Evolutionary conservation across 1,284 basidiomycete genomes (phyloP).

Genomic region (Boletus subluridellus): DNA sequence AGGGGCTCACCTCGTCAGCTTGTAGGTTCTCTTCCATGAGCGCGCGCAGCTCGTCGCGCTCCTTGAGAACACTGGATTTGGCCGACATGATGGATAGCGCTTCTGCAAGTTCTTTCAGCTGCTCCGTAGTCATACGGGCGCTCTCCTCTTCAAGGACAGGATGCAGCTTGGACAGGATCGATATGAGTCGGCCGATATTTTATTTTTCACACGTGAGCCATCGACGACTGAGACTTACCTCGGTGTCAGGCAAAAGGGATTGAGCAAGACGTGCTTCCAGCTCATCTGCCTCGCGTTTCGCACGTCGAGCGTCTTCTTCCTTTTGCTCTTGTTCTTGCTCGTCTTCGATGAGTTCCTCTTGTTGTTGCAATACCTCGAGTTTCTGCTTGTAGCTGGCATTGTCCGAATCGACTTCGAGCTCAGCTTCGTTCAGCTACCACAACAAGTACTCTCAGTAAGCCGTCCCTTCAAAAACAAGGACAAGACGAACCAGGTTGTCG

Average conservation of each 20-base stretch:
- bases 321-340: slow-evolving; percentile 98
- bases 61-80: slow-evolving; percentile 95
- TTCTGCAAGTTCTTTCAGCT: slow-evolving; percentile 91
- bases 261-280: slow-evolving; percentile 71
- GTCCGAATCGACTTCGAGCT: slow-evolving; percentile 91
- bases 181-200: background rate
- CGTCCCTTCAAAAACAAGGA: background rate
- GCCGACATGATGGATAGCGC: slow-evolving; percentile 89
- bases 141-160: slow-evolving; percentile 59
- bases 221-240: slow-evolving; percentile 43
- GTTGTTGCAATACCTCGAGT: slow-evolving; percentile 95
- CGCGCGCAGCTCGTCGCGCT: slow-evolving; percentile 85
- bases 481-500: slow-evolving; percentile 77
- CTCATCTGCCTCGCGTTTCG: slow-evolving; percentile 76
- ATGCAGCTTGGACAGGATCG: slow-evolving; percentile 32
- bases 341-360: slow-evolving; percentile 99
- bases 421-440: slow-evolving; percentile 87
- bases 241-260: slow-evolving; percentile 75
- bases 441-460: background rate
- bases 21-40: slow-evolving; percentile 91
- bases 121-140: slow-evolving; percentile 95
- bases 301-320: slow-evolving; percentile 87
- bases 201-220: background rate
- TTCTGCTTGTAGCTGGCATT: slow-evolving; percentile 97
- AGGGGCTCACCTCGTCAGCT: slow-evolving; percentile 67